Evolutionary conservation across 345 rosid genomes (phyloP).

Genomic region (Arabidopsis thaliana): DNA sequence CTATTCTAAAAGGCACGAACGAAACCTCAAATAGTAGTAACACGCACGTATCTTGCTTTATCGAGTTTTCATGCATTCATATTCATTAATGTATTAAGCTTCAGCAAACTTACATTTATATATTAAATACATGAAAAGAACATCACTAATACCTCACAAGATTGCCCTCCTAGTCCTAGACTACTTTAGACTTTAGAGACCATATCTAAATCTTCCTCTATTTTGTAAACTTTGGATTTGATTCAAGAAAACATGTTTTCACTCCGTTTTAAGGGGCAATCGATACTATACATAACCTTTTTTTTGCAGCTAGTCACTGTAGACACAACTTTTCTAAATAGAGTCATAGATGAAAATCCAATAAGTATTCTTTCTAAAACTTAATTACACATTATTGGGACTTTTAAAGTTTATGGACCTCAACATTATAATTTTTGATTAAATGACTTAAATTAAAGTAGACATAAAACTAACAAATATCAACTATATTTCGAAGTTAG

Average conservation of each 20-base stretch:
- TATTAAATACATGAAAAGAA: not conserved
- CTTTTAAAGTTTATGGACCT: not conserved
- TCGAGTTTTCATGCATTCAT: slow-evolving; percentile 36
- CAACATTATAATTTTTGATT: not conserved
- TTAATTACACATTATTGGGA: not conserved
- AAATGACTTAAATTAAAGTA: not conserved
- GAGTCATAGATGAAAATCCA: not conserved
- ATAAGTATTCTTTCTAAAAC: not conserved
- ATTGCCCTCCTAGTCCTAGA: slow-evolving; percentile 34
- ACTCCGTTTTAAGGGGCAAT: not conserved
- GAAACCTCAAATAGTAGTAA: slow-evolving; percentile 34
- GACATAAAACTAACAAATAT: not conserved
- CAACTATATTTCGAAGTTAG: not conserved
- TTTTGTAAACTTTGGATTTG: slow-evolving; percentile 24
- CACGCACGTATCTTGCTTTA: slow-evolving; percentile 45
- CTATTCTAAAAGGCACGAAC: slow-evolving; percentile 33
- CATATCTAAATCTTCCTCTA: slow-evolving; percentile 42
- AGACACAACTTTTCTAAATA: not conserved
- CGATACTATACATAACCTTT: not conserved
- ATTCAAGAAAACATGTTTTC: slow-evolving; percentile 26
- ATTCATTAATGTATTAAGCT: slow-evolving; percentile 28
- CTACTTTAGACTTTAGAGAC: slow-evolving; percentile 43
- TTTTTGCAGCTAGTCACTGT: not conserved
- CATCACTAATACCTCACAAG: slow-evolving; percentile 21
- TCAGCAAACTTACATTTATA: not conserved